A percentile compares a stretch with the other conserved stretches of the same genome.
Evolutionary conservation across 495 filamentous ascomycete genomes (phyloP).

Genomic region (Xylaria intraflava): DNA sequence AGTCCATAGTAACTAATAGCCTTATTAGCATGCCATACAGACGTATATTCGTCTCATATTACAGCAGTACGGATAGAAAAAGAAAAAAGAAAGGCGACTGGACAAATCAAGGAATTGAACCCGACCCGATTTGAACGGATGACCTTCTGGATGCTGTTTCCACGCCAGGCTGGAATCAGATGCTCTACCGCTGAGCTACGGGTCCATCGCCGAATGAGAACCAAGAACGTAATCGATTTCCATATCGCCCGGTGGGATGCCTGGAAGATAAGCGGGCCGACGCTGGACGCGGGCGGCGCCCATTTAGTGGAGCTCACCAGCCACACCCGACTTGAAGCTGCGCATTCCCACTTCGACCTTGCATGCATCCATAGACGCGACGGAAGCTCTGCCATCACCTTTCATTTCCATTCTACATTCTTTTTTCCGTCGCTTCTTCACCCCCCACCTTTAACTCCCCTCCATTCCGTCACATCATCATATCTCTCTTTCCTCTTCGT

Average conservation of each 20-base stretch:
- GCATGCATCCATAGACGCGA: neutral
- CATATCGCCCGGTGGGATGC: no score
- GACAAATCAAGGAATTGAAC: neutral
- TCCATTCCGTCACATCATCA: neutral
- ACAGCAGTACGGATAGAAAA: neutral
- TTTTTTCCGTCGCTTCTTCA: neutral
- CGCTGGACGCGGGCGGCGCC: no score
- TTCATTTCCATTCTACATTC: neutral
- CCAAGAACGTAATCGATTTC: no score
- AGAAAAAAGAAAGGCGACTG: neutral
- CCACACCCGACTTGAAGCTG: slow-evolving; percentile 4
- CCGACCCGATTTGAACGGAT: neutral
- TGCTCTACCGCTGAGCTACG: neutral
- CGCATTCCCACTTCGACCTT: neutral
- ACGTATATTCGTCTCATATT: no score
- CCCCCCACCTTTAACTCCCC: neutral
- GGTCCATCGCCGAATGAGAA: neutral
- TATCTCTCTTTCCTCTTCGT: neutral
- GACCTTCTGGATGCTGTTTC: neutral
- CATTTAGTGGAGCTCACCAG: no score
- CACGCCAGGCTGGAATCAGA: neutral
- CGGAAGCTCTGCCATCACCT: neutral
- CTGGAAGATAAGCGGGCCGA: no score
- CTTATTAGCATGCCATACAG: no score
- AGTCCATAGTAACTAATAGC: no score